A percentile compares a stretch with the other conserved stretches of the same genome.
Evolutionary conservation across 2,329 filamentous ascomycete species (phyloP).

Genomic region (Calonectria hawksworthii): DNA sequence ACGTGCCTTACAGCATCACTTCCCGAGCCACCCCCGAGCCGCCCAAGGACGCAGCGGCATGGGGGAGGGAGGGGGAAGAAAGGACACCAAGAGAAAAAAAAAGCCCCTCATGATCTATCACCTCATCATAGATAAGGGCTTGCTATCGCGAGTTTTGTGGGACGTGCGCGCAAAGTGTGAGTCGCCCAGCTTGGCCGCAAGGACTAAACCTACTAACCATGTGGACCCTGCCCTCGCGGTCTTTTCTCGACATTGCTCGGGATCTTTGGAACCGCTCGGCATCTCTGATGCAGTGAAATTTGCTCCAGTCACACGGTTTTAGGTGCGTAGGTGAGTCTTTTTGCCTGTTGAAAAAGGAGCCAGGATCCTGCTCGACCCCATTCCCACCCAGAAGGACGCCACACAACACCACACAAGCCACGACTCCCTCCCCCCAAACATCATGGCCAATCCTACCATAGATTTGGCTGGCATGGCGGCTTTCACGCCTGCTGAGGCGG

Average conservation of each 20-base stretch:
- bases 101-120: not conserved
- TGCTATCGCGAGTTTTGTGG: not conserved
- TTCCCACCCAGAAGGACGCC: not conserved
- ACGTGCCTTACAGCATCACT: not conserved
- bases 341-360: not conserved
- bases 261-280: constrained; percentile 16
- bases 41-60: not conserved
- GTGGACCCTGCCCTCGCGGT: constrained; percentile 19
- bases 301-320: not conserved
- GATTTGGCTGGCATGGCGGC: constrained; percentile 37
- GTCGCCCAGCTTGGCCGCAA: constrained; percentile 11
- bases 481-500: constrained; percentile 40
- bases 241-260: constrained; percentile 31
- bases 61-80: not conserved
- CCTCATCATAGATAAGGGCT: not conserved
- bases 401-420: not conserved
- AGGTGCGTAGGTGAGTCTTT: not conserved
- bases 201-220: constrained; percentile 6
- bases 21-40: not conserved
- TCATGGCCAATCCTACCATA: constrained; percentile 36
- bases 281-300: not conserved
- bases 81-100: not conserved
- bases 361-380: not conserved
- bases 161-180: constrained; percentile 1
- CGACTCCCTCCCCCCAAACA: not conserved